Evolutionary conservation across 495 filamentous ascomycete genomes (phyloP).

Genomic region (Penicillium ochrochloron): DNA sequence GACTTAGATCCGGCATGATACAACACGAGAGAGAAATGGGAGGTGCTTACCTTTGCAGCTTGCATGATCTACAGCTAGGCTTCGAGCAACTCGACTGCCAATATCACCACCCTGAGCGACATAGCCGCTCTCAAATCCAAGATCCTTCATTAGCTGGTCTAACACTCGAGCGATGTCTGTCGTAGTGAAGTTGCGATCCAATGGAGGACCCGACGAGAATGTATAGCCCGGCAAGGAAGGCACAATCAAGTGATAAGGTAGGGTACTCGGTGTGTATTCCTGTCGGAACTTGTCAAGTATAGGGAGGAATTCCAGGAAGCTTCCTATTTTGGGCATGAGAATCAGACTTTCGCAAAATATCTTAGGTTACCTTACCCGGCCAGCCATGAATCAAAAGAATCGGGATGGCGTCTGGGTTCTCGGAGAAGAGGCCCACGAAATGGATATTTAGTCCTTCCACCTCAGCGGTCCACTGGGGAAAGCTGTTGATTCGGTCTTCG

Average conservation of each 20-base stretch:
- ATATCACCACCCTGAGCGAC: slow-evolving; percentile 71
- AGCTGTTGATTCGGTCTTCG: slow-evolving; percentile 63
- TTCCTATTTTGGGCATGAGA: slow-evolving; percentile 32
- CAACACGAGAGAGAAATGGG: background rate
- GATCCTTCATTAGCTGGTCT: slow-evolving; percentile 60
- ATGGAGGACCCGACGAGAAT: slow-evolving; percentile 57
- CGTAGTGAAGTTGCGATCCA: slow-evolving; percentile 52
- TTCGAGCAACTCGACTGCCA: slow-evolving; percentile 55
- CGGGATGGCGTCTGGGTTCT: slow-evolving; percentile 62
- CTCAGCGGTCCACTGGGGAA: slow-evolving; percentile 62
- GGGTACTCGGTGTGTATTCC: slow-evolving; percentile 56
- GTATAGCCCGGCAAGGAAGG: slow-evolving; percentile 67
- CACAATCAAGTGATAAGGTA: slow-evolving; percentile 70
- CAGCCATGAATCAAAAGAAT: slow-evolving; percentile 65
- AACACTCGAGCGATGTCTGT: slow-evolving; percentile 52
- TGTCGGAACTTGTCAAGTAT: slow-evolving; percentile 47
- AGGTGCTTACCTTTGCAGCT: slow-evolving; percentile 49
- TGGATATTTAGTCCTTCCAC: slow-evolving; percentile 60
- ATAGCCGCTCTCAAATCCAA: slow-evolving; percentile 65
- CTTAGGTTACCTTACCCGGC: slow-evolving; percentile 50
- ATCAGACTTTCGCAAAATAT: slow-evolving; percentile 1
- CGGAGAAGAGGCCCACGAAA: slow-evolving; percentile 66
- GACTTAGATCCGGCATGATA: slow-evolving; percentile 14
- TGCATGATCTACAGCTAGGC: slow-evolving; percentile 44
- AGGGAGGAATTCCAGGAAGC: slow-evolving; percentile 63